Conservation (phyloP, 306 rosid species). For the Parietaria judaica region DNA sequence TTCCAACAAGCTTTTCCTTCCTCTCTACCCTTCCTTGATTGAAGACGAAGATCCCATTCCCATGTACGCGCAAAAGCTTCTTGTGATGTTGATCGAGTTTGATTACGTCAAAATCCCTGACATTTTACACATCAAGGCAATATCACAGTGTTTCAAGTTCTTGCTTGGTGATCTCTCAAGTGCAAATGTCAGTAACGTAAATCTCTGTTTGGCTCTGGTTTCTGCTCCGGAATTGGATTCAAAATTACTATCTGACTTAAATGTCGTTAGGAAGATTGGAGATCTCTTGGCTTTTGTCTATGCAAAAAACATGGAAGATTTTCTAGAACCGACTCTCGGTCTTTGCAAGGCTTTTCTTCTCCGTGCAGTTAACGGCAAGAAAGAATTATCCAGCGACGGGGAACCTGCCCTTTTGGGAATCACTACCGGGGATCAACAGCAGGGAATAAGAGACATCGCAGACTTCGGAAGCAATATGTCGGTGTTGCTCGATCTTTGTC, state of each 20-base stretch:
- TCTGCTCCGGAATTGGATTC: conserved; percentile 96
- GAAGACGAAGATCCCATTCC: conserved; percentile 98
- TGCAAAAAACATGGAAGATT: conserved; percentile 90
- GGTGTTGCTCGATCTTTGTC: conserved; percentile 67
- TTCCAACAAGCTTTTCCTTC: conserved; percentile 68
- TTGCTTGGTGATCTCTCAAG: conserved; percentile 90
- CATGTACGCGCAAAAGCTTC: conserved; percentile 90
- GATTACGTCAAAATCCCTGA: conserved; percentile 64
- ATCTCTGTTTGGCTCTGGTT: conserved; percentile 81
- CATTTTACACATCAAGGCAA: conserved; percentile 74
- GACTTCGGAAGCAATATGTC: conserved; percentile 80
- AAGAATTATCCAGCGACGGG: conserved; percentile 41
- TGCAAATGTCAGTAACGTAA: conserved; percentile 76
- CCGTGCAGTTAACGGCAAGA: conserved; percentile 56
- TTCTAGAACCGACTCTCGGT: conserved; percentile 83
- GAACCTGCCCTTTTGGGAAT: conserved; percentile 65
- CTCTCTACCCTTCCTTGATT: conserved; percentile 84
- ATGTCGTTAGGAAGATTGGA: conserved; percentile 87
- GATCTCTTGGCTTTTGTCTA: conserved; percentile 72
- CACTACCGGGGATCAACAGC: conserved; percentile 56
- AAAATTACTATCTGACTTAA: conserved; percentile 81
- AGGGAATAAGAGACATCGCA: conserved; percentile 64
- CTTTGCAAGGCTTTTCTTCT: conserved; percentile 84
- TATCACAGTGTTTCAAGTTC: conserved; percentile 95
- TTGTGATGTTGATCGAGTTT: conserved; percentile 88